Percentiles rank a stretch among this genome's conserved stretches.
These are phyloP conservation scores for Termitomyces sp. DNA, from an alignment of 768 basidiomycete species.

Conservation along the genomic window DNA sequence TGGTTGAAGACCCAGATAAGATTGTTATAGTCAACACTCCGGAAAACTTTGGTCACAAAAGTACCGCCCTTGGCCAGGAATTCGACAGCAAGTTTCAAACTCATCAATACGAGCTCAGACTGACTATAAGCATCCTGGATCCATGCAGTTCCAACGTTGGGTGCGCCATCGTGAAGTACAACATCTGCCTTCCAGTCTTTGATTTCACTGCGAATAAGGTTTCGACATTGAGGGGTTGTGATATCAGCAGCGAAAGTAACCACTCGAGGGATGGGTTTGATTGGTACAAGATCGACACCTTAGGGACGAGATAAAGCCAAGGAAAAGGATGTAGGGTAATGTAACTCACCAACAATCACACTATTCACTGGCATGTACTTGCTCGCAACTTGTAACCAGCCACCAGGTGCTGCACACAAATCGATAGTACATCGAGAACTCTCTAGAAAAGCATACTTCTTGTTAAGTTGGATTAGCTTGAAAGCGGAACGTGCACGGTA, in stretches of 20 bases:
- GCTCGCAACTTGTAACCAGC: conserved; percentile 97
- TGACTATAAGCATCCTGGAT: conserved; percentile 97
- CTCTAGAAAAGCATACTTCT: conserved; percentile 92
- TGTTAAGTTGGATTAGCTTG: conserved; percentile 98
- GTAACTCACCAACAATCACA: conserved; percentile 75
- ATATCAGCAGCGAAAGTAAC: conserved; percentile 93
- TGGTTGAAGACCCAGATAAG: conserved; percentile 99
- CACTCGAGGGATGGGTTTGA: conserved; percentile 91
- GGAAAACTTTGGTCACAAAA: conserved; percentile 98
- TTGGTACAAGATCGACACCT: conserved; percentile 96
- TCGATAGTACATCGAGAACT: conserved; percentile 91
- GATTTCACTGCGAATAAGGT: conserved; percentile 76
- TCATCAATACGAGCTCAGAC: conserved; percentile 94
- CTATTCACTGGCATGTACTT: conserved; percentile 96
- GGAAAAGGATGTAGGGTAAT: neutral
- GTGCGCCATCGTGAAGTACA: conserved; percentile 97
- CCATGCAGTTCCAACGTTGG: conserved; percentile 99
- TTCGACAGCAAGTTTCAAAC: conserved; percentile 91
- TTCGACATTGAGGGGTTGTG: conserved; percentile 86
- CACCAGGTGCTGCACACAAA: conserved; percentile 97
- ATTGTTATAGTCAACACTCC: conserved; percentile 97
- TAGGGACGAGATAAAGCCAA: conserved; percentile 1
- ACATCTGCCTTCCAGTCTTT: conserved; percentile 99
- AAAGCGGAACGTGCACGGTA: conserved; percentile 99
- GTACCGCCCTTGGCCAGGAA: conserved; percentile 91